Evolutionary conservation across 495 filamentous ascomycete species (phyloP), one percentile per base, ranked within the genome.

Genomic region (Penicilliopsis zonata): DNA sequence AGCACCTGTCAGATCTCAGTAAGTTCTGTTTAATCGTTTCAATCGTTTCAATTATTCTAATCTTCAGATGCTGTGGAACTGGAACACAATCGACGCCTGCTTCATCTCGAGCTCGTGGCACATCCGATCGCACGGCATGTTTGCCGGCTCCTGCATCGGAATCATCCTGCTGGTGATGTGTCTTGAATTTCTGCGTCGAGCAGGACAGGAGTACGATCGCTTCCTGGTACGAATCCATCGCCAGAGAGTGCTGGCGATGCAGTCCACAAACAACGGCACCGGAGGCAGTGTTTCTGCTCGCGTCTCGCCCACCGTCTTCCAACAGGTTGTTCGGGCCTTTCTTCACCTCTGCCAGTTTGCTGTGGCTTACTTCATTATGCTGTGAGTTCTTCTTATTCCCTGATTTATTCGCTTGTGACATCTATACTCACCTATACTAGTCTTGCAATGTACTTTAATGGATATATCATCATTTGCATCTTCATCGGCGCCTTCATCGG

Each of bases 11-110:
- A 65, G 35, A 61, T 69, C 31, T 65, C 63, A 9, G 63, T 64
- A 34, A 34, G 35, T 20, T 26, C 30, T 28, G 0, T 6, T 23
- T 6, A 23, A 23, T n/a, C n/a, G n/a, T n/a, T n/a, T n/a, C 21
- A 24, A 7, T 7, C 21, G n/a, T 24, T 7, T n/a, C n/a, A 24
- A 28, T 12, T 12, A 28, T 12, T 14, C 26, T 12, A 5, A 28
- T 5, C 28, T 4, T 7, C 18, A 74, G 73, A 86, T 84, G 80
- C 52, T 82, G 2, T 83, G 78, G 79, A 83, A 86, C 44, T 84
- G 80, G 79, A 56, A 77, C 37, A 80, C 74, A 0, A 54, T 82
- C 20, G 70, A 81, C 49, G 45, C 75, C 1, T 86, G 67, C 51
- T 84, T 86, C 57, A 57, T 86, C 40, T 63, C 77, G 5, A 40